These are phyloP conservation scores for Filobasidium wieringae DNA, from an alignment of 768 basidiomycete genomes.

Conservation along the genomic window DNA sequence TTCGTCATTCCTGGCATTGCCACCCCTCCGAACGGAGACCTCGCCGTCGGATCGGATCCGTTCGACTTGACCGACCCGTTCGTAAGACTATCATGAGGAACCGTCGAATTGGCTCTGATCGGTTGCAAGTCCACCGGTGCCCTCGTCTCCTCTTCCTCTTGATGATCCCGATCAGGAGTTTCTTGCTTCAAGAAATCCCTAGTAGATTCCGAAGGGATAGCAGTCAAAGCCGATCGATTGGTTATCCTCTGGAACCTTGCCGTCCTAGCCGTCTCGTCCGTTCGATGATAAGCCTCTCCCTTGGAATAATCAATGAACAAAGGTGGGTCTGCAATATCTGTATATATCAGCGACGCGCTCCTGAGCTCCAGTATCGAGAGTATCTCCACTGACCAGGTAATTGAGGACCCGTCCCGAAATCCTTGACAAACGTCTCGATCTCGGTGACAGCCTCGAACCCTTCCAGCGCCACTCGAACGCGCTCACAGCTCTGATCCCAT, in stretches of 20 bases:
- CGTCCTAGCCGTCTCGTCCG: constrained; percentile 44
- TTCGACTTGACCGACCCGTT: neutral
- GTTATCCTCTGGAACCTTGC: constrained; percentile 42
- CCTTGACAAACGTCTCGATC: constrained; percentile 74
- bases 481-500: constrained; percentile 68
- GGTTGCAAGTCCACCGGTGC: neutral
- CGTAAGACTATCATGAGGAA: neutral
- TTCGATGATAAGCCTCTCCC: constrained; percentile 35
- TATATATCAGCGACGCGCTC: neutral
- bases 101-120: too few relatives aligned
- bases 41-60: neutral
- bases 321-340: constrained; percentile 55
- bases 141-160: too few relatives aligned
- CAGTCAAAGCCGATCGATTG: constrained; percentile 38
- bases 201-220: too few relatives aligned
- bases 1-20: constrained; percentile 32
- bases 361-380: neutral
- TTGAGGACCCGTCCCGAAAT: constrained; percentile 73
- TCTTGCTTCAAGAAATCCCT: too few relatives aligned
- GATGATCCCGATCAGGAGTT: too few relatives aligned
- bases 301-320: constrained; percentile 63
- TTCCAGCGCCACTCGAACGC: constrained; percentile 71
- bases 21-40: constrained; percentile 29
- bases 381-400: constrained; percentile 49
- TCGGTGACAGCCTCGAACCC: constrained; percentile 78